phyloP scores from a whole-genome alignment of 2,329 filamentous ascomycete genomes.

The Ceratocystis smalleyi region DNA sequence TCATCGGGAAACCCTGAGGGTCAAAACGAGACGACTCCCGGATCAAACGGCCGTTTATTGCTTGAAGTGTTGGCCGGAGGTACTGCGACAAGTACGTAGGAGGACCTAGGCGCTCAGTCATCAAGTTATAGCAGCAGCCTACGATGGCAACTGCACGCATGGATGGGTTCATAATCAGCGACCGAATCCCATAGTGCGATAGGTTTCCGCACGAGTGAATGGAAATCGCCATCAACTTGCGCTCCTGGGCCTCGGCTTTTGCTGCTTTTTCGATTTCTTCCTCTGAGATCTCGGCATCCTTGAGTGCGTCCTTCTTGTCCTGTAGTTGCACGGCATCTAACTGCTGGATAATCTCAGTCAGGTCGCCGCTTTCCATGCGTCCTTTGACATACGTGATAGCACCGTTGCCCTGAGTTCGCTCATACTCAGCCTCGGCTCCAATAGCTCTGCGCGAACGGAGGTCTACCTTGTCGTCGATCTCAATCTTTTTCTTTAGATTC shows the following conservation, averaged over 20 bases:
- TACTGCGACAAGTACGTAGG: slow-evolving; percentile 73
- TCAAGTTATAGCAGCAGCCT: slow-evolving; percentile 93
- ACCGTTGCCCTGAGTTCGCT: slow-evolving; percentile 45
- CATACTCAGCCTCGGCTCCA: slow-evolving; percentile 32
- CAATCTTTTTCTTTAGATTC: slow-evolving; percentile 15
- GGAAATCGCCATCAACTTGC: slow-evolving; percentile 66
- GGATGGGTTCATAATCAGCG: slow-evolving; percentile 65
- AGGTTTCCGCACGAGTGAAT: slow-evolving; percentile 96
- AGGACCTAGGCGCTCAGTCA: slow-evolving; percentile 78
- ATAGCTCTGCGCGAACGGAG: slow-evolving; percentile 36
- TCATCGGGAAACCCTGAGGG: slow-evolving; percentile 90
- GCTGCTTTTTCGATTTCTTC: slow-evolving; percentile 16
- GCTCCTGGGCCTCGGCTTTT: slow-evolving; percentile 18
- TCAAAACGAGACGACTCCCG: slow-evolving; percentile 59
- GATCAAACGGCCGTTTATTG: slow-evolving; percentile 51
- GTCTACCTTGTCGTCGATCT: slow-evolving; percentile 24
- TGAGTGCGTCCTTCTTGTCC: slow-evolving; percentile 8
- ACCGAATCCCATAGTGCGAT: slow-evolving; percentile 84
- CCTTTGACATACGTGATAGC: slow-evolving; percentile 66
- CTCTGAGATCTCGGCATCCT: slow-evolving; percentile 23
- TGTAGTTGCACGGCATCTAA: slow-evolving; percentile 28
- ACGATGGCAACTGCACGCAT: slow-evolving; percentile 89
- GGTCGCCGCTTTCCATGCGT: slow-evolving; percentile 55
- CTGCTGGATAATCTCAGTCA: slow-evolving; percentile 49
- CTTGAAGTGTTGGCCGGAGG: slow-evolving; percentile 52